Conservation (phyloP, 192 early-diverging fungal genomes). For the Linnemannia schmuckeri region DNA sequence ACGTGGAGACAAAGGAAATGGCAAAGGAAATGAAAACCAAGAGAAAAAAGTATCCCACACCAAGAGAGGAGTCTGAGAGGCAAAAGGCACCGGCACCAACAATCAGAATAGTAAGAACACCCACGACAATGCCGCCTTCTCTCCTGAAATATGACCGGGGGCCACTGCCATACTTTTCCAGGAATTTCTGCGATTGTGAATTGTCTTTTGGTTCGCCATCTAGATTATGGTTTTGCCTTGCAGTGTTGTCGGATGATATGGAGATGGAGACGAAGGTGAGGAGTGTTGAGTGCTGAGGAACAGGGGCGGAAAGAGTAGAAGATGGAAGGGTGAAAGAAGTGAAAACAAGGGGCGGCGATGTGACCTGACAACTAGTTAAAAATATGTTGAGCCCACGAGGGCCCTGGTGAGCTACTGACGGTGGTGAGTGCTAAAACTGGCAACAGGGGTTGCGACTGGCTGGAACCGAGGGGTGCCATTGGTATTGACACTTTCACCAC, state of each 20-base stretch:
- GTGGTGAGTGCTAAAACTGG: neutral
- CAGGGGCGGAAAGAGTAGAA: neutral
- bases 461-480: neutral
- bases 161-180: conserved; percentile 24
- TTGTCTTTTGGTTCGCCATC: conserved; percentile 8
- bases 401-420: neutral
- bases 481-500: neutral
- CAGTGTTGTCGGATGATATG: neutral
- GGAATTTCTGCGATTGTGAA: conserved; percentile 15
- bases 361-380: neutral
- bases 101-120: conserved; percentile 13
- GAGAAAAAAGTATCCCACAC: conserved; percentile 19
- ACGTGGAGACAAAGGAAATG: conserved; percentile 7
- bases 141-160: conserved; percentile 20
- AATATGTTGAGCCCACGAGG: neutral
- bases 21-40: conserved; percentile 8
- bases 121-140: conserved; percentile 19
- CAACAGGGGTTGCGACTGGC: neutral
- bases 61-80: conserved; percentile 8
- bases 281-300: neutral
- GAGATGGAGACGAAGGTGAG: neutral
- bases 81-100: conserved; percentile 23
- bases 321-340: neutral
- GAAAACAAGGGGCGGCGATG: neutral
- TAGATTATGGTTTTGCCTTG: neutral